A percentile compares a stretch with the other conserved stretches of the same genome.
Conservation (phyloP, 495 filamentous ascomycete genomes). For the Podospora comata region DNA sequence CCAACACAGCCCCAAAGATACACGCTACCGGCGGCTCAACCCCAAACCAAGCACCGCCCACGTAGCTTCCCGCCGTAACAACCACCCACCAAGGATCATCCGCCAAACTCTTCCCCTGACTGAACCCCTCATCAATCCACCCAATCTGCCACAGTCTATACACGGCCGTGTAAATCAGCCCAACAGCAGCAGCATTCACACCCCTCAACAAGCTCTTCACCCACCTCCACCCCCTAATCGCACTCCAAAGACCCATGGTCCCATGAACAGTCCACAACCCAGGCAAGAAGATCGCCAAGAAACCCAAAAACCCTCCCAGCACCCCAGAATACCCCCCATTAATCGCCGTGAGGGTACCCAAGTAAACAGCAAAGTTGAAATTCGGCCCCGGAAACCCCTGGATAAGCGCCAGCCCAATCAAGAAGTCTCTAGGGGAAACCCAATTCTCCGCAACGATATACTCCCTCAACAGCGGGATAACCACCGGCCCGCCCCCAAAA, state of each 20-base stretch:
- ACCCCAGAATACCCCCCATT: conserved; percentile 30
- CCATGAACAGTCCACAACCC: conserved; percentile 65
- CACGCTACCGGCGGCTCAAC: conserved; percentile 55
- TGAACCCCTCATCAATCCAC: conserved; percentile 54
- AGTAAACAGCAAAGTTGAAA: conserved; percentile 83
- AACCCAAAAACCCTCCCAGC: conserved; percentile 56
- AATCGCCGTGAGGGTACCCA: conserved; percentile 60
- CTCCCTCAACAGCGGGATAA: conserved; percentile 73
- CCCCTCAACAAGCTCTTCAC: conserved; percentile 61
- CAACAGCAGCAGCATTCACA: conserved; percentile 73
- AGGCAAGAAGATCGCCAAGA: conserved; percentile 68
- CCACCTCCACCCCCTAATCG: conserved; percentile 50
- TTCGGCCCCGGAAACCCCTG: conserved; percentile 84
- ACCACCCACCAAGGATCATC: conserved; percentile 64
- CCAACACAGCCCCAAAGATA: conserved; percentile 54
- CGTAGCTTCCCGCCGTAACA: conserved; percentile 53
- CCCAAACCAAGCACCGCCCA: conserved; percentile 54
- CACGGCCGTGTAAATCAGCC: conserved; percentile 81
- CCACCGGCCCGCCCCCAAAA: conserved; percentile 82
- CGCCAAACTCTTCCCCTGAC: conserved; percentile 52
- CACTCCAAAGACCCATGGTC: conserved; percentile 67
- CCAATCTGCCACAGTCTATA: conserved; percentile 80
- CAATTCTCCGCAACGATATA: conserved; percentile 79
- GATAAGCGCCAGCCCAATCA: conserved; percentile 77
- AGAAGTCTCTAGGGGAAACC: conserved; percentile 75